phyloP scores from a whole-genome alignment of 345 rosid species.

The Rhodamnia rubescens region DNA sequence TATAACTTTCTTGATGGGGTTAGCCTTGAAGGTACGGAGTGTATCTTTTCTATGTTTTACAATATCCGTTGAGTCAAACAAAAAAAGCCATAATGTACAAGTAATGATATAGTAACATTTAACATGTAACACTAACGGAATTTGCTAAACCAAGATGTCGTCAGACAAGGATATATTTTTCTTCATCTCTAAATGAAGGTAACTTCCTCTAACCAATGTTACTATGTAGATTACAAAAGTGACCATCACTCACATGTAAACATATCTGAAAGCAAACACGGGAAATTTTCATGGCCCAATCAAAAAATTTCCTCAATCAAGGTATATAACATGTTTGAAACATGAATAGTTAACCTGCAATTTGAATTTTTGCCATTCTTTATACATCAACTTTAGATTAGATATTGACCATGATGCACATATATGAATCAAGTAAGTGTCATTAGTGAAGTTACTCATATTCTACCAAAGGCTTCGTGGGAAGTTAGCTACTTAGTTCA shows the following conservation, averaged over 20 bases:
- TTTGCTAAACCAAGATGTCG: neutral
- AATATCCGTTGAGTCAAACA: neutral
- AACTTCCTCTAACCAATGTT: neutral
- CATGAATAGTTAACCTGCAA: neutral
- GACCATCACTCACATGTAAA: neutral
- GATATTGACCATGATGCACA: neutral
- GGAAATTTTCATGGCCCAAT: neutral
- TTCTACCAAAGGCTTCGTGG: neutral
- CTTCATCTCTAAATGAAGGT: neutral
- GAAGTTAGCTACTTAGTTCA: neutral
- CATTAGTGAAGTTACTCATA: neutral
- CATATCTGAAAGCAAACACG: neutral
- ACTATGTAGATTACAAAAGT: neutral
- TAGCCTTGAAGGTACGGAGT: neutral
- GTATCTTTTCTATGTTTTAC: neutral
- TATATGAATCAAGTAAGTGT: neutral
- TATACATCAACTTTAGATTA: neutral
- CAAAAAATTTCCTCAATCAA: neutral
- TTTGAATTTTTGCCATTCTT: neutral
- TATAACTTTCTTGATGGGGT: neutral
- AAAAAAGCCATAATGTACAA: neutral
- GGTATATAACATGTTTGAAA: neutral
- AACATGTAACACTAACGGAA: neutral
- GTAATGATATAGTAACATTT: neutral
- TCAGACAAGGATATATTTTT: neutral